Evolutionary conservation across 208 protist species (phyloP).

Genomic region (Wallacemonas sp.): DNA sequence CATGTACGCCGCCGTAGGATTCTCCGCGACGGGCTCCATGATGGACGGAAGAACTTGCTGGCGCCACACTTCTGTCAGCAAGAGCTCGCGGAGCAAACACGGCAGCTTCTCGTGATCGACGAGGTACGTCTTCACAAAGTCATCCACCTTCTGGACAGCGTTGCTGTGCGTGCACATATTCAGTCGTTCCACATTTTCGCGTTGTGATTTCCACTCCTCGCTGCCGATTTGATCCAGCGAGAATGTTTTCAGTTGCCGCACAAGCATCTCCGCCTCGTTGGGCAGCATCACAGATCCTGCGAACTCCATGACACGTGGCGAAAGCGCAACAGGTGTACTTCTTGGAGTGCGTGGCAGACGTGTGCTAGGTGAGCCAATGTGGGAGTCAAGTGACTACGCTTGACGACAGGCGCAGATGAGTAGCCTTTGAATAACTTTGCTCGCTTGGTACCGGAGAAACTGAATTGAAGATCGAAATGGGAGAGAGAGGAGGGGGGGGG

Average conservation of each 20-base stretch:
- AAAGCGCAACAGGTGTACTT: too few species aligned
- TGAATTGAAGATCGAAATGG: too few species aligned
- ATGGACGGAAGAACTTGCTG: constrained; percentile 67
- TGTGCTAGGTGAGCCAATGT: too few species aligned
- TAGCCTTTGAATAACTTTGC: too few species aligned
- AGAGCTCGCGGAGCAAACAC: constrained; percentile 77
- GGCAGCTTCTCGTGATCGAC: constrained; percentile 78
- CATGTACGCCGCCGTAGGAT: constrained; percentile 80
- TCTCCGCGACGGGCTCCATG: constrained; percentile 42
- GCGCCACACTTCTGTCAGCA: constrained; percentile 87
- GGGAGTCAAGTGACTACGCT: too few species aligned
- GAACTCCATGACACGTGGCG: constrained; percentile 78
- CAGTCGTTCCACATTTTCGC: constrained; percentile 72
- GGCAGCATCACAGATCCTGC: constrained; percentile 46
- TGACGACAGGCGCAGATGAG: too few species aligned
- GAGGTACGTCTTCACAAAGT: constrained; percentile 84
- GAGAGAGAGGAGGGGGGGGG: too few species aligned
- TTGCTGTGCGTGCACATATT: constrained; percentile 93
- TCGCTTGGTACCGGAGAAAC: too few species aligned
- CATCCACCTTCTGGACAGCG: constrained; percentile 77
- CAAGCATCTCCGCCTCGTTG: constrained; percentile 66
- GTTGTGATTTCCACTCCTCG: constrained; percentile 80
- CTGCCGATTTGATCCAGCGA: constrained; percentile 63
- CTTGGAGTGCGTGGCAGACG: too few species aligned
- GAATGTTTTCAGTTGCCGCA: constrained; percentile 70